Conservation (phyloP, 2,329 filamentous ascomycete species). For the Diplodia intermedia region DNA sequence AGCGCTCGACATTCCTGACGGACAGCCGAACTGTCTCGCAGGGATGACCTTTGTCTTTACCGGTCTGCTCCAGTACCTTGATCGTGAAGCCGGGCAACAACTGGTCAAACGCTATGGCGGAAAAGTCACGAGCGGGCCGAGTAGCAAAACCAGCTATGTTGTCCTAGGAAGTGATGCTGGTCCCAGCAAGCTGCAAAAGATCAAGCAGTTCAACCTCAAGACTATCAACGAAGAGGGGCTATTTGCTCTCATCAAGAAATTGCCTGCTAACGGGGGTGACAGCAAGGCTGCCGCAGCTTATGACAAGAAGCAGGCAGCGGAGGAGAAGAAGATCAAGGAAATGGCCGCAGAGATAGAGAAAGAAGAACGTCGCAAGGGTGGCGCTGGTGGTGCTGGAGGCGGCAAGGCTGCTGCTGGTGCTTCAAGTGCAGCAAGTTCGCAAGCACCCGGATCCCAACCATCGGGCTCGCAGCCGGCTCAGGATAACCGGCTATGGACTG, state of each 20-base stretch:
- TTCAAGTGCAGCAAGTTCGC: slow-evolving; percentile 45
- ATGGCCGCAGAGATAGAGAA: slow-evolving; percentile 85
- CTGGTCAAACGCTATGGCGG: slow-evolving; percentile 94
- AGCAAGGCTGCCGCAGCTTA: slow-evolving; percentile 87
- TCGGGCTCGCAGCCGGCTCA: slow-evolving; percentile 39
- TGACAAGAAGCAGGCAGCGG: slow-evolving; percentile 82
- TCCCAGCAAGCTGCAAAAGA: slow-evolving; percentile 89
- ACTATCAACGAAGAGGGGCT: slow-evolving; percentile 94
- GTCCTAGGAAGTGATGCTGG: slow-evolving; percentile 91
- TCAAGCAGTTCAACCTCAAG: slow-evolving; percentile 78
- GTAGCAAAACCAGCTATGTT: slow-evolving; percentile 92
- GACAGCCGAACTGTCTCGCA: slow-evolving; percentile 86
- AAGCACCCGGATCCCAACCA: slow-evolving; percentile 46
- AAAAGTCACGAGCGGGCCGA: slow-evolving; percentile 84
- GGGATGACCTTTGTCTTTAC: slow-evolving; percentile 96
- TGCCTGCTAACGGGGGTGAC: slow-evolving; percentile 86
- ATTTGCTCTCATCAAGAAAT: slow-evolving; percentile 79
- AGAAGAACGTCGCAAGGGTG: slow-evolving; percentile 68
- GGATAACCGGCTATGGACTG: slow-evolving; percentile 74
- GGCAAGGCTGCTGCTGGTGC: slow-evolving; percentile 52
- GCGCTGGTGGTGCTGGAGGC: slow-evolving; percentile 46
- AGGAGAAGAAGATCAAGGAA: slow-evolving; percentile 80
- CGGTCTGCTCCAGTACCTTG: slow-evolving; percentile 79
- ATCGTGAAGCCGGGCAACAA: slow-evolving; percentile 82
- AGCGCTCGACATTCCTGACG: slow-evolving; percentile 74